These are phyloP conservation scores for Pythium dissimile DNA, from an alignment of 352 stramenopile genomes.

Conservation along the genomic window DNA sequence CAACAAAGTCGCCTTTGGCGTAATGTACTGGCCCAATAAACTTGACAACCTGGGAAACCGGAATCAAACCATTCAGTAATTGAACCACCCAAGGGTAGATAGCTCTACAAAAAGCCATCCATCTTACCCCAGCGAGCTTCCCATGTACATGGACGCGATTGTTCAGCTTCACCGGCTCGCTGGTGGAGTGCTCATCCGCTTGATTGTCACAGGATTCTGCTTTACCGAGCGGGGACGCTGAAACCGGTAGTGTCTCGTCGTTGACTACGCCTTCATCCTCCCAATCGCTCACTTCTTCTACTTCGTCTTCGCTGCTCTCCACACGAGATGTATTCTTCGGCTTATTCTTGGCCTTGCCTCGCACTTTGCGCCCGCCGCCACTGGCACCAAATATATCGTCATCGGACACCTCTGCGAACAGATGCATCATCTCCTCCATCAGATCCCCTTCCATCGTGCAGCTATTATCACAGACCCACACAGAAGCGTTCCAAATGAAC, in stretches of 20 bases:
- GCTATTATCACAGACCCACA: conserved; percentile 6
- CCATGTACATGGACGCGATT: conserved; percentile 37
- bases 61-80: too few relatives aligned
- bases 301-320: conserved; percentile 15
- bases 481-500: background rate
- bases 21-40: conserved; percentile 71
- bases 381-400: conserved; percentile 20
- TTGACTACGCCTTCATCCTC: conserved; percentile 12
- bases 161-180: conserved; percentile 13
- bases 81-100: too few relatives aligned
- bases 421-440: conserved; percentile 38
- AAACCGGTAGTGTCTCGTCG: background rate
- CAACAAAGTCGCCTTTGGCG: conserved; percentile 64
- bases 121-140: conserved; percentile 22
- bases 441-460: conserved; percentile 44
- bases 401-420: conserved; percentile 29
- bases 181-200: background rate
- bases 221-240: background rate
- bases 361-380: conserved; percentile 1
- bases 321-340: background rate
- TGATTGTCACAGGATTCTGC: background rate
- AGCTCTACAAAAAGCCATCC: too few relatives aligned
- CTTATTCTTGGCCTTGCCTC: background rate
- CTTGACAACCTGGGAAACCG: conserved; percentile 42
- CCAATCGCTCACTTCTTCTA: conserved; percentile 30